Evolutionary conservation across 352 stramenopile species (phyloP), one percentile per base, ranked within the genome.

Genomic region (Blastocystis sp.): DNA sequence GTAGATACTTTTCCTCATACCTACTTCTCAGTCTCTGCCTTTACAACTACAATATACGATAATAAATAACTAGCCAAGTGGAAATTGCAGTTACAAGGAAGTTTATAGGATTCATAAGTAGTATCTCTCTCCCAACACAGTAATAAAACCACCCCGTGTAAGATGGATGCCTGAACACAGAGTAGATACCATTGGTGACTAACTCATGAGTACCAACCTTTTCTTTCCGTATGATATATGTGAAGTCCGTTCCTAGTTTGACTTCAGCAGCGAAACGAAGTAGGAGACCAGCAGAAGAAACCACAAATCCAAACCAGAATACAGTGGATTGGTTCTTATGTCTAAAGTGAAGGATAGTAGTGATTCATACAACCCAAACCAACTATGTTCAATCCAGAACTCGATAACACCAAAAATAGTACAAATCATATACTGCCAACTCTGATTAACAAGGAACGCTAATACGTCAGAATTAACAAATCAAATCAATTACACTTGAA

Each of bases 141-240:
- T 66, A 87, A 43, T 87, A 87, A 29, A 87, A 87, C 77, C 77
- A 87, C 3, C 77, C 77, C 16, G 67, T 80, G 24, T 87, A 87
- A 0, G 77, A 87, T 27, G 77, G 77, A 43, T 87, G 77, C 46
- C 77, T 32, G 67, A 87, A 75, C 5, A 73, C 43, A 6, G 77
- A 5, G n/a, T 87, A 87, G 16, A 87, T 37, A 0, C 77, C 77
- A 29, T 39, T 57, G 3, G 77, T 87, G 4, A 87, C 58, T 16
- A 87, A 39, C 24, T 87, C 24, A 35, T 87, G 77, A n/a, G 77
- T 46, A 49, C 27, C 35, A 32, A n/a, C 61, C 16, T 66, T 54
- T 43, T 87, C 61, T 42, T 49, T 73, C 6, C 67, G 77, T 65
- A 87, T 78, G 9, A 87, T n/a, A 43, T 87, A 54, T 1, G 61